A percentile compares a stretch with the other conserved stretches of the same genome.
Conservation (phyloP, 2,329 filamentous ascomycete genomes). For the Eutypella sp. region DNA sequence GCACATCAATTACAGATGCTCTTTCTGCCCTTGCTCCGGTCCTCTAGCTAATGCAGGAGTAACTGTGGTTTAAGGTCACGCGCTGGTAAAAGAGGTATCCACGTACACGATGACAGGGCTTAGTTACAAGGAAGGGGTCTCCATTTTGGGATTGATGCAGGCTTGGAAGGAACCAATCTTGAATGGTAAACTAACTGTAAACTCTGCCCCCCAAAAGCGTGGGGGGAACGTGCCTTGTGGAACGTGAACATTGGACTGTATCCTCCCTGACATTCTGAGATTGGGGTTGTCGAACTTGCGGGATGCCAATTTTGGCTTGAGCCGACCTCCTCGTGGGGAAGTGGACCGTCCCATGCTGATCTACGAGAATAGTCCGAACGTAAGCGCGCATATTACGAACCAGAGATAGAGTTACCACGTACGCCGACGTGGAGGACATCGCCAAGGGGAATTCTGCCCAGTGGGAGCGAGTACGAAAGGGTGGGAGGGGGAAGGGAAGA, state of each 20-base stretch:
- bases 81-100: background rate
- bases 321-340: background rate
- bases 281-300: background rate
- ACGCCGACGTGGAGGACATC: too few relatives aligned
- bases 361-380: too few relatives aligned
- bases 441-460: too few relatives aligned
- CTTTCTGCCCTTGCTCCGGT: background rate
- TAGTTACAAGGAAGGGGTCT: background rate
- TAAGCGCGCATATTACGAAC: too few relatives aligned
- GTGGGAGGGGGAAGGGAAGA: too few relatives aligned
- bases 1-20: background rate
- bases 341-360: too few relatives aligned
- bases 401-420: too few relatives aligned
- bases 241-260: background rate
- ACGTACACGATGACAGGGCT: background rate
- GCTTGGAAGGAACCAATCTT: background rate
- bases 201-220: slow-evolving; percentile 1
- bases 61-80: background rate
- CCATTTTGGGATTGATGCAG: background rate
- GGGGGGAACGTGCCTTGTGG: background rate
- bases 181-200: background rate
- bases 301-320: background rate
- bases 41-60: slow-evolving; percentile 1
- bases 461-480: too few relatives aligned
- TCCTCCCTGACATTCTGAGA: too few relatives aligned